Evolutionary conservation across 129 eudicot species (phyloP).

Genomic region (Erigeron canadensis): DNA sequence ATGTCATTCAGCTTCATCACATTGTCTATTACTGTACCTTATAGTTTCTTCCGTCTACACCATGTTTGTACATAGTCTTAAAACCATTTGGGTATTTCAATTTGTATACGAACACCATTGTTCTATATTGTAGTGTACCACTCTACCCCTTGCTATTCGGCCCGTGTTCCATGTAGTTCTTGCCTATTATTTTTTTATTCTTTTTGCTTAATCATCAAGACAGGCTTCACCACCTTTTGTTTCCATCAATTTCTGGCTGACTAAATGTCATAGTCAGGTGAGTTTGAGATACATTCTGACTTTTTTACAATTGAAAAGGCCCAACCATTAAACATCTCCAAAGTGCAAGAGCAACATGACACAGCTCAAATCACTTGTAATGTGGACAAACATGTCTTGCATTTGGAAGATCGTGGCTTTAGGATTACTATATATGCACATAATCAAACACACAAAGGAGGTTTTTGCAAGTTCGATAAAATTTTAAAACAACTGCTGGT

Average conservation of each 20-base stretch:
- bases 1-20: neutral
- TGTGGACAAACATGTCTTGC: constrained; percentile 5
- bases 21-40: neutral
- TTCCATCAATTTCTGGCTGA: constrained; percentile 11
- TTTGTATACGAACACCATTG: neutral
- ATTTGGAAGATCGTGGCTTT: neutral
- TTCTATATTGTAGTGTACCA: neutral
- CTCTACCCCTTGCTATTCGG: constrained; percentile 7
- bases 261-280: constrained; percentile 12
- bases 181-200: constrained; percentile 14
- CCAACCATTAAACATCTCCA: constrained; percentile 11
- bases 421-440: neutral
- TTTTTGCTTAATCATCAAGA: constrained; percentile 35
- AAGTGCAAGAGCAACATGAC: constrained; percentile 2
- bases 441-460: neutral
- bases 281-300: constrained; percentile 12
- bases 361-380: constrained; percentile 8
- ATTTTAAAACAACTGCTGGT: constrained; percentile 5
- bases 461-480: constrained; percentile 10
- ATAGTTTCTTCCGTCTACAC: neutral
- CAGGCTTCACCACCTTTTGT: constrained; percentile 17
- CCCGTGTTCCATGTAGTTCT: neutral
- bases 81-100: neutral
- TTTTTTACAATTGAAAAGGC: neutral
- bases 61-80: neutral